Evolutionary conservation across 208 protist genomes (phyloP).

Genomic region (Crithidia brevicula): DNA sequence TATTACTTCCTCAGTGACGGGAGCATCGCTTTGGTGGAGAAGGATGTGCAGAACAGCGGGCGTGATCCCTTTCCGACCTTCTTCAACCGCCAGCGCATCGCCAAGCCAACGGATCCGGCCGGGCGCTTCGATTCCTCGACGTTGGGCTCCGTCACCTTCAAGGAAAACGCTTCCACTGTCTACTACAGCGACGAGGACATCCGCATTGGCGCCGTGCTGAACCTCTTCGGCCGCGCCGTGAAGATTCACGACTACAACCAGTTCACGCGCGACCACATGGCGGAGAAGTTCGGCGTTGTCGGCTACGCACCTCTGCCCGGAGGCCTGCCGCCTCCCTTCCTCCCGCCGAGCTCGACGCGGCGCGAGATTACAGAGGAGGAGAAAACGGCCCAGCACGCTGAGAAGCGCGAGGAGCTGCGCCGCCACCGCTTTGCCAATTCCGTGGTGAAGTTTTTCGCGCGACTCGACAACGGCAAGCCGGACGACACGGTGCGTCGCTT

Average conservation of each 20-base stretch:
- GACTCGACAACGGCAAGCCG: constrained; percentile 80
- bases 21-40: constrained; percentile 95
- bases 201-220: constrained; percentile 90
- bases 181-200: constrained; percentile 96
- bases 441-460: constrained; percentile 91
- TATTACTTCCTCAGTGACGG: constrained; percentile 98
- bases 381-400: constrained; percentile 79
- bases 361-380: constrained; percentile 90
- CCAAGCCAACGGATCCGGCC: constrained; percentile 61
- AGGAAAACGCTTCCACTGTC: constrained; percentile 83
- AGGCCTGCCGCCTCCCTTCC: constrained; percentile 56
- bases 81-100: constrained; percentile 92
- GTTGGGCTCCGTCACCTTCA: constrained; percentile 94
- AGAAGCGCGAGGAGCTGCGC: constrained; percentile 84
- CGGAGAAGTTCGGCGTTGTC: constrained; percentile 65
- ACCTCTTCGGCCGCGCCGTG: constrained; percentile 88
- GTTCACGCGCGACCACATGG: constrained; percentile 92
- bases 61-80: constrained; percentile 97
- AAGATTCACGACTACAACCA: constrained; percentile 95
- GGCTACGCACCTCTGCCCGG: constrained; percentile 68
- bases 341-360: constrained; percentile 72
- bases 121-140: constrained; percentile 79
- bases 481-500: constrained; percentile 92
- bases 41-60: constrained; percentile 95
- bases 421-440: constrained; percentile 75